phyloP scores from a whole-genome alignment of 2,329 filamentous ascomycete genomes.

The Chaetomium sp. region DNA sequence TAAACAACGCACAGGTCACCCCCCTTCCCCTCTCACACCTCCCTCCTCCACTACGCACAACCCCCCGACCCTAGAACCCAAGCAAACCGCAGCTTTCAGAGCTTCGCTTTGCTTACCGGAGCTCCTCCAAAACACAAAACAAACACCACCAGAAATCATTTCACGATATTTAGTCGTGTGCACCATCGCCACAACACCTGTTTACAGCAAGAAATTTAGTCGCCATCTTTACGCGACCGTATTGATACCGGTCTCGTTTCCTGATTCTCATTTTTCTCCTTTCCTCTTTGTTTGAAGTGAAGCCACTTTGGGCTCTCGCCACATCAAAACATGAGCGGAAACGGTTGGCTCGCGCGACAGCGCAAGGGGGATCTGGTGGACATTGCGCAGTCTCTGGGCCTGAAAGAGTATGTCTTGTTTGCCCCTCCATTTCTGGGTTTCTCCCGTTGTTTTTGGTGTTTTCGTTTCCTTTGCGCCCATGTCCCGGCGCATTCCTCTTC shows the following conservation, averaged over 20 bases:
- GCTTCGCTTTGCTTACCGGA: not conserved
- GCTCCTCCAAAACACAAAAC: not conserved
- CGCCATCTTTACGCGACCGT: conserved; percentile 30
- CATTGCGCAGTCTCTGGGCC: conserved; percentile 63
- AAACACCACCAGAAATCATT: not conserved
- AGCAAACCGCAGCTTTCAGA: not conserved
- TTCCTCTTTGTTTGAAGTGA: not conserved
- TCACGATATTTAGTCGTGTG: too few relatives aligned
- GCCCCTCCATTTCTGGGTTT: not conserved
- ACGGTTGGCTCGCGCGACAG: conserved; percentile 72
- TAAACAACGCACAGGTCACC: conserved; percentile 29
- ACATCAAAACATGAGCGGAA: conserved; percentile 24
- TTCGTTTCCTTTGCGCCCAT: not conserved
- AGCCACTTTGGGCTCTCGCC: too few relatives aligned
- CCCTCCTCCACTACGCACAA: not conserved
- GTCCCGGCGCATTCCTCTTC: not conserved
- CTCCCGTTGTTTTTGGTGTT: not conserved
- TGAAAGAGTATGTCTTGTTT: conserved; percentile 59
- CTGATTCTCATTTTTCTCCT: not conserved
- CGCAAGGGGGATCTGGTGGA: conserved; percentile 74
- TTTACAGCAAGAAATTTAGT: conserved; percentile 12
- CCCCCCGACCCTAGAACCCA: conserved; percentile 6
- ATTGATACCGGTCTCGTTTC: conserved; percentile 21
- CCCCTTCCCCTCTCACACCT: conserved; percentile 9
- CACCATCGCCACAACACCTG: conserved; percentile 24